Conservation (phyloP, 2,329 filamentous ascomycete species). For the Colletotrichum godetiae region DNA sequence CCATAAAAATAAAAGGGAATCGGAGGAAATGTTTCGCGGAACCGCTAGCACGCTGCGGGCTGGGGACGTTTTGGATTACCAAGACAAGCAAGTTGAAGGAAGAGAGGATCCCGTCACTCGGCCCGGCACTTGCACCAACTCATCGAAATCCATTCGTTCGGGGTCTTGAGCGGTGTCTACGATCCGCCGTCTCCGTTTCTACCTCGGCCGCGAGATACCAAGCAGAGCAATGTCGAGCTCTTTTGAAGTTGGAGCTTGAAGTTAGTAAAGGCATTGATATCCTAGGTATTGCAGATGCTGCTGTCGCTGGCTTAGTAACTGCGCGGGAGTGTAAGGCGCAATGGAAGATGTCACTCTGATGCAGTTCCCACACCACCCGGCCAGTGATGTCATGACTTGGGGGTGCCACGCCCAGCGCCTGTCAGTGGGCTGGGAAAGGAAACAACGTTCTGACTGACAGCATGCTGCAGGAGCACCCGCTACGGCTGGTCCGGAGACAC, state of each 20-base stretch:
- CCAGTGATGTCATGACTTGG: conserved; percentile 31
- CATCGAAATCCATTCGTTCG: background rate
- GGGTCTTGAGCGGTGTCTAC: conserved; percentile 1
- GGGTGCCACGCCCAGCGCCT: background rate
- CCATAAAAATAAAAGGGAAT: background rate
- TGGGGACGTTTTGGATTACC: conserved; percentile 5
- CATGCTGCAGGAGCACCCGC: background rate
- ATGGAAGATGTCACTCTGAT: conserved; percentile 34
- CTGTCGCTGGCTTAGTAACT: background rate
- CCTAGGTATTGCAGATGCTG: background rate
- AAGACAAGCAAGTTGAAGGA: background rate
- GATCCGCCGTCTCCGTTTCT: conserved; percentile 25
- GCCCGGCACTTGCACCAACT: background rate
- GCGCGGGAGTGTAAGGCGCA: background rate
- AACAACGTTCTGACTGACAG: background rate
- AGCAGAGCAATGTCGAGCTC: background rate
- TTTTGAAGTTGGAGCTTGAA: background rate
- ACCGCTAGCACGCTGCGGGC: background rate
- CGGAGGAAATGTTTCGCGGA: conserved; percentile 16
- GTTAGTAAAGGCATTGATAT: background rate
- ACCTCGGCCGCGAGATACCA: conserved; percentile 7
- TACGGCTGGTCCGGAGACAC: background rate
- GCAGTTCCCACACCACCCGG: conserved; percentile 16
- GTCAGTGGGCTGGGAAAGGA: background rate
- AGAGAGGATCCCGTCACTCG: background rate